Evolutionary conservation across 2,329 filamentous ascomycete genomes (phyloP), one percentile per base, ranked within the genome.

Genomic region (Aspergillus brunneoviolaceus): DNA sequence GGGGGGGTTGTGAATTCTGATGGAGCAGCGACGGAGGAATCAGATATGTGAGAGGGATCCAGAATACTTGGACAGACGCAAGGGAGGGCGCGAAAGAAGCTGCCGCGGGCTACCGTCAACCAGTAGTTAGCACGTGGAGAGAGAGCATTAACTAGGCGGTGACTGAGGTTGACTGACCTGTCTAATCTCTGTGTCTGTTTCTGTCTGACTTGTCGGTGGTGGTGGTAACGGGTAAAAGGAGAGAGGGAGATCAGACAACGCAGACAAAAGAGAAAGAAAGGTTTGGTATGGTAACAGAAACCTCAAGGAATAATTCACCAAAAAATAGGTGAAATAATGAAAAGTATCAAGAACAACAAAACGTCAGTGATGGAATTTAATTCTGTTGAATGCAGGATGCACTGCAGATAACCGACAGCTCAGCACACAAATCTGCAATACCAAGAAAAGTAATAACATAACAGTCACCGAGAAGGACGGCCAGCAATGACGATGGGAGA

Each of bases 61-160:
- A 64, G 61, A 62, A 55, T 55, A 47, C 19, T 47, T 61, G 56
- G 51, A 50, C 49, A 16, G 63, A 64, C 63, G 65, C 62, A 68
- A 66, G 64, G 63, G 65, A 66, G 65, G 51, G 59, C 53, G 62
- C 59, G 51, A 62, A 62, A 64, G 59, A 65, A 65, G 58, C 61
- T 64, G 61, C 62, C 55, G 63, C 60, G 58, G 63, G 57, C 57
- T 60, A 64, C 57, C 60, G 65, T 63, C 52, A 65, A 54, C 61
- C 61, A 65, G 61, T 58, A 63, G 65, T 63, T 67, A 61, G 65
- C 66, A 68, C 65, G 66, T 68, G 66, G 67, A 65, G 67, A 33
- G 31, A 33, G 27, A 67, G 55, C 58, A 60, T 55, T 55, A 55
- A 60, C 53, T 55, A 55, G 62, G 60, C 59, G 59, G 57, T 63